Percentiles rank a stretch among this genome's conserved stretches.
phyloP scores from a whole-genome alignment of 140 eudicot species.

The Bidens hawaiensis region DNA sequence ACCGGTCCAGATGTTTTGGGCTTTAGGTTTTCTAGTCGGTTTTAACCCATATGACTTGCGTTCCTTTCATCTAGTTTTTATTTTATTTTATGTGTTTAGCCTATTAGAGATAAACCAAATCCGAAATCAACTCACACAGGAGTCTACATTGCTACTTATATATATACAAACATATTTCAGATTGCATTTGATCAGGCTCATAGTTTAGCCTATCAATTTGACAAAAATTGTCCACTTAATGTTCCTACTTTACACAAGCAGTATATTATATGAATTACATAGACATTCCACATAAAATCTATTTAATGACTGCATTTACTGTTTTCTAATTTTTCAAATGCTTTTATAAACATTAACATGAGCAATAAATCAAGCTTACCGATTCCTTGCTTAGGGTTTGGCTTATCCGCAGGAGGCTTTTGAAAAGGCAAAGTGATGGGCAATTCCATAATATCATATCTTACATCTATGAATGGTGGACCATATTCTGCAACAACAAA shows the following conservation, averaged over 20 bases:
- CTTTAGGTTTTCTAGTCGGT: not conserved
- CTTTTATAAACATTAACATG: not conserved
- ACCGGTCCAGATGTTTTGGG: not conserved
- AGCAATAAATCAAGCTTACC: constrained; percentile 40
- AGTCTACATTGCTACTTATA: not conserved
- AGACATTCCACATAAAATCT: not conserved
- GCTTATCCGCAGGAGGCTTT: constrained; percentile 89
- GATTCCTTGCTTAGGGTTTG: constrained; percentile 97
- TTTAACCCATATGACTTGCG: not conserved
- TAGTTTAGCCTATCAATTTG: no score
- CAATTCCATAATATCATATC: constrained; percentile 73
- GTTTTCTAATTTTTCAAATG: not conserved
- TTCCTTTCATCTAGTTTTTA: not conserved
- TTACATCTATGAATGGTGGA: constrained; percentile 56
- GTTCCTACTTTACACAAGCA: not conserved
- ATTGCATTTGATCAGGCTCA: no score
- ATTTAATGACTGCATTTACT: not conserved
- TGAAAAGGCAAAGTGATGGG: constrained; percentile 86
- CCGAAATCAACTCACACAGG: not conserved
- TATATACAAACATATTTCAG: no score
- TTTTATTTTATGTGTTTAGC: no score
- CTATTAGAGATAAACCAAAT: no score
- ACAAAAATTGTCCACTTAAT: no score
- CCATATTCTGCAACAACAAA: constrained; percentile 45
- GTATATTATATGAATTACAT: not conserved